Evolutionary conservation across 2,329 filamentous ascomycete genomes (phyloP).

Genomic region (Hirsutella thompsonii): DNA sequence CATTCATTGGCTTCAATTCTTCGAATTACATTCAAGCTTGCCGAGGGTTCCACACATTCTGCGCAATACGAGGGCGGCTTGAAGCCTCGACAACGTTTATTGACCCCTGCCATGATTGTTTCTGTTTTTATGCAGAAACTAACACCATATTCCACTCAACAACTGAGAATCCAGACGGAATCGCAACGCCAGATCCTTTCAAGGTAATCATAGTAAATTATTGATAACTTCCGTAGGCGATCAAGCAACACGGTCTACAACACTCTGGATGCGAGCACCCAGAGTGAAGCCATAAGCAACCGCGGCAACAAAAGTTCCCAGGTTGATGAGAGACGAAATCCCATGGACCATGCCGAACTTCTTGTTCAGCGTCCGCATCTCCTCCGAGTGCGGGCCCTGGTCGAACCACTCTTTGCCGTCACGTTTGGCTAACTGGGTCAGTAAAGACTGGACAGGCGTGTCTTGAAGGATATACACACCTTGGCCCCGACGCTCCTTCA

Average conservation of each 20-base stretch:
- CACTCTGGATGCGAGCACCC: constrained; percentile 43
- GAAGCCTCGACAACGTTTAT: too few relatives aligned
- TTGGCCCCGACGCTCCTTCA: constrained; percentile 66
- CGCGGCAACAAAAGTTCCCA: constrained; percentile 55
- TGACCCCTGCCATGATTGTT: too few relatives aligned
- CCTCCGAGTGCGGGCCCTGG: constrained; percentile 62
- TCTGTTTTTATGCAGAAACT: too few relatives aligned
- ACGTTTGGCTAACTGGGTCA: constrained; percentile 49
- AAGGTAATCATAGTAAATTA: too few relatives aligned
- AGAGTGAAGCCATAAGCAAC: constrained; percentile 70
- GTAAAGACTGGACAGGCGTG: background rate
- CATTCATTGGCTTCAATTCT: too few relatives aligned
- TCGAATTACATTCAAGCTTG: too few relatives aligned
- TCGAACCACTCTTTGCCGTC: constrained; percentile 86
- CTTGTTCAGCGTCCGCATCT: constrained; percentile 73
- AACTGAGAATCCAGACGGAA: too few relatives aligned
- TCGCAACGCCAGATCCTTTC: too few relatives aligned
- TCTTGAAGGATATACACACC: constrained; percentile 32
- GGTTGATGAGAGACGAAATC: constrained; percentile 65
- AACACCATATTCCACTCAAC: too few relatives aligned
- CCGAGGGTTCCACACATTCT: too few relatives aligned
- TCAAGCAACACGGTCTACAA: constrained; percentile 9
- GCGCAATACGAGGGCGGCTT: too few relatives aligned
- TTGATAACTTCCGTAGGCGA: background rate
- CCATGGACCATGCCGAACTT: constrained; percentile 71